Base-by-base conservation (phyloP, 2,329 filamentous ascomycete species). In the Alternaria novae-zelandiae region DNA sequence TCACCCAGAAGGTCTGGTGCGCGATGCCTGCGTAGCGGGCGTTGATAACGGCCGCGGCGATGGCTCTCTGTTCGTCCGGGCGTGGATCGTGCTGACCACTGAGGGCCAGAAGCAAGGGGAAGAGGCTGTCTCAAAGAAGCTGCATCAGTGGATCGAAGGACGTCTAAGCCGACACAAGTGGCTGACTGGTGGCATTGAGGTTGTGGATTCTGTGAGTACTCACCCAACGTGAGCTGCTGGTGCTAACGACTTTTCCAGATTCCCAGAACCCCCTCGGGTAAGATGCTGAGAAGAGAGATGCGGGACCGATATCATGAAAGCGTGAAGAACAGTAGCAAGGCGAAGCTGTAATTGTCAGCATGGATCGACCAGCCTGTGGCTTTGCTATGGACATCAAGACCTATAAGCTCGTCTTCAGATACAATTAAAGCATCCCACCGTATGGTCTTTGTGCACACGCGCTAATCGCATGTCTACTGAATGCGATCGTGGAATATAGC, bases 1-100 rank as follows among this genome's bases (percentile, higher is more conserved):
- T 3, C 82, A 85, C 66, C 79, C 79, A 1, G 70, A 74, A 9
- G 54, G 59, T 0, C 57, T 78, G 12, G 74, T 75, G 1, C 54
- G 68, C 10, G 74, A 77, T 68, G 70, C 74, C 1, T 77, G 75
- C 56, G 75, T 77, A 17, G 74, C 72, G 5, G 74, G 74, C n/a
- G 74, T 78, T 2, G 72, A 77, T 32, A 74, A 74, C 45, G 70
- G 68, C 11, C 54, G 73, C 3, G 73, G 74, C 2, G 74, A 77
- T 64, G 74, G 74, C 2, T 73, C 69, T 50, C 36, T 77, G 54
- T 73, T 75, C 46, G 74, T 77, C 2, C 36, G 75, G 47, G 72
- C 74, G 8, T 77, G 74, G 75, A 69, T 77, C 3, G 74, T 77
- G 10, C 56, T 77, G 9, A 72, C 66, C 8, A 54, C 56, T 4